Percentiles rank a stretch among this genome's conserved stretches.
Conservation (phyloP, 345 rosid species). For the Acer saccharum region DNA sequence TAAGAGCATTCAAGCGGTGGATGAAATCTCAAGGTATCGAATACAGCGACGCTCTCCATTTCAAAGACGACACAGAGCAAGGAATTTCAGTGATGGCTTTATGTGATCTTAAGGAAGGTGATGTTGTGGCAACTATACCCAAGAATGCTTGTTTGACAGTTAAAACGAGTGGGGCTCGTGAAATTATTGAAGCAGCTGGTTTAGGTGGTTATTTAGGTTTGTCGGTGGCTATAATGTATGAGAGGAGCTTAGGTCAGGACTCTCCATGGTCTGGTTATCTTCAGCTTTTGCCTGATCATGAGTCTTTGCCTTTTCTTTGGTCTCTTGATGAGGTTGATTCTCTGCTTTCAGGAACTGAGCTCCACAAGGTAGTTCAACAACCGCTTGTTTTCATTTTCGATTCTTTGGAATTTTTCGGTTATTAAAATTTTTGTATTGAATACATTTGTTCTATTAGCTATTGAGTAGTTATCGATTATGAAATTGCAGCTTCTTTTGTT, state of each 20-base stretch:
- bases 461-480: no score
- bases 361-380: constrained; percentile 56
- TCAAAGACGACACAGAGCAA: constrained; percentile 42
- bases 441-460: no score
- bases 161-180: constrained; percentile 59
- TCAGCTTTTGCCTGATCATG: constrained; percentile 65
- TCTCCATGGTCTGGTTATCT: constrained; percentile 87
- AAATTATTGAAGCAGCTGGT: constrained; percentile 55
- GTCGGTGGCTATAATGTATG: constrained; percentile 80
- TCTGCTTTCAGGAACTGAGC: constrained; percentile 80
- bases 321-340: constrained; percentile 55
- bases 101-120: constrained; percentile 68
- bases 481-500: no score
- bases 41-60: constrained; percentile 52
- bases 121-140: constrained; percentile 71
- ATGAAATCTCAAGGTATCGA: constrained; percentile 68
- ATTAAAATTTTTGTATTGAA: no score
- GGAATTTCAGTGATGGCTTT: constrained; percentile 63
- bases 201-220: constrained; percentile 70
- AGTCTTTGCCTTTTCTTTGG: constrained; percentile 75
- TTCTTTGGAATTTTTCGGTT: no score
- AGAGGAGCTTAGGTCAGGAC: constrained; percentile 59
- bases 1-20: constrained; percentile 90
- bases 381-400: background rate
- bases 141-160: constrained; percentile 80